Evolutionary conservation across 495 filamentous ascomycete genomes (phyloP).

Genomic region (Talaromyces wortmannii): DNA sequence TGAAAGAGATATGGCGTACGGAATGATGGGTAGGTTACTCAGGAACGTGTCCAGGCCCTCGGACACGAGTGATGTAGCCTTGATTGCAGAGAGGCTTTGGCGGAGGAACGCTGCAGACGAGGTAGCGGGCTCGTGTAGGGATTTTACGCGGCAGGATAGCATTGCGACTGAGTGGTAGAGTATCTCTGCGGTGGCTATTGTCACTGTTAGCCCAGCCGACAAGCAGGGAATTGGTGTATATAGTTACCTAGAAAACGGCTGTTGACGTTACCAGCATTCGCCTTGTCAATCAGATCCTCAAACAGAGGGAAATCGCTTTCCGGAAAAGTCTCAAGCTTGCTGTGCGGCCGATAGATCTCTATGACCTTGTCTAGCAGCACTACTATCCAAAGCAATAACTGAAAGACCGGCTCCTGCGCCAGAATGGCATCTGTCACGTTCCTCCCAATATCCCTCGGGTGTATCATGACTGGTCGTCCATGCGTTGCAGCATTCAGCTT

Average conservation of each 20-base stretch:
- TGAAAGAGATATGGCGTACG: neutral
- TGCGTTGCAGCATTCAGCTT: conserved; percentile 1
- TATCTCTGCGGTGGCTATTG: neutral
- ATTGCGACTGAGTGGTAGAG: conserved; percentile 63
- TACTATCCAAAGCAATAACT: neutral
- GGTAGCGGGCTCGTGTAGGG: neutral
- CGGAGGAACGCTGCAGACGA: neutral
- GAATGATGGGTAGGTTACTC: neutral
- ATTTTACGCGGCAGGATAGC: conserved; percentile 35
- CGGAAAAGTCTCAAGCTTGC: neutral
- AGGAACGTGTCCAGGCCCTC: neutral
- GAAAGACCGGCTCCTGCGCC: neutral
- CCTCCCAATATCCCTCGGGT: conserved; percentile 2
- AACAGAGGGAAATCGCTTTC: neutral
- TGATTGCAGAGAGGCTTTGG: neutral
- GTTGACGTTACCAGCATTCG: neutral
- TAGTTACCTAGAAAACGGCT: neutral
- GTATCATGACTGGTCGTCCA: neutral
- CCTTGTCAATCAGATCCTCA: neutral
- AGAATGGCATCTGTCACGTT: neutral
- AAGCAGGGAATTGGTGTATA: neutral
- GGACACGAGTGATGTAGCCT: neutral
- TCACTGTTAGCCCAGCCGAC: neutral
- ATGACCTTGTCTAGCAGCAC: conserved; percentile 1
- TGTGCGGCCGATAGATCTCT: conserved; percentile 1